Evolutionary conservation across 371 early-diverging fungal species (phyloP), one percentile per base, ranked within the genome.

Genomic region (Rhizopus sp.): DNA sequence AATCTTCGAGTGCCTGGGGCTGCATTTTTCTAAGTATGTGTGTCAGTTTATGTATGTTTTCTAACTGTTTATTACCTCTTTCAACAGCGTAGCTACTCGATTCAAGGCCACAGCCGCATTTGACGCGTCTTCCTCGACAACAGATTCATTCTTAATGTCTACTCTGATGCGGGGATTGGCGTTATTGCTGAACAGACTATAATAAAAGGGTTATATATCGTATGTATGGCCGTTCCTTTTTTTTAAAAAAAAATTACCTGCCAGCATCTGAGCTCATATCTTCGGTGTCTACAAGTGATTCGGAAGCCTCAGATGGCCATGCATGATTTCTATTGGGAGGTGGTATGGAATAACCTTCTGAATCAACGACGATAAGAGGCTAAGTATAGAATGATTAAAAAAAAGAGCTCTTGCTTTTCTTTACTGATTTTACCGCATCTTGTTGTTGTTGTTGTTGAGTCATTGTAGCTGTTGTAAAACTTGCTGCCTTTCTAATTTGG

Each of bases 281-380:
- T 9, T 59, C 60, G 13, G 49, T 64, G 50, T 15, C 48, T 45
- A 23, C 56, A 55, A 13, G 55, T 51, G 34, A 64, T 23, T 60
- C 60, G 16, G 60, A 64, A 3, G 52, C 48, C 12, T 52, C 50
- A 5, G 44, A 39, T 16, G 57, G 52, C 62, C 46, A 46, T 2
- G 53, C 35, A 33, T 16, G 35, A 17, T 51, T 44, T 15, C 37
- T 32, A 15, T 17, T 54, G 7, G 55, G 16, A n/a, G 51, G 41
- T 10, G 59, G 64, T 54, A 64, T 59, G 13, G 64, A 59, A 31
- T 56, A 64, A 1, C 64, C 64, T 42, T 64, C 64, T 23, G 52
- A 33, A 23, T 64, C 64, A 1, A 64, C 49, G 7, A 64, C 37
- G 52, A 59, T 48, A n/a, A 60, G 48, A 33, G 59, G 55, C 55